Conservation (phyloP, 441 rosid genomes). For the Erodium texanum region DNA sequence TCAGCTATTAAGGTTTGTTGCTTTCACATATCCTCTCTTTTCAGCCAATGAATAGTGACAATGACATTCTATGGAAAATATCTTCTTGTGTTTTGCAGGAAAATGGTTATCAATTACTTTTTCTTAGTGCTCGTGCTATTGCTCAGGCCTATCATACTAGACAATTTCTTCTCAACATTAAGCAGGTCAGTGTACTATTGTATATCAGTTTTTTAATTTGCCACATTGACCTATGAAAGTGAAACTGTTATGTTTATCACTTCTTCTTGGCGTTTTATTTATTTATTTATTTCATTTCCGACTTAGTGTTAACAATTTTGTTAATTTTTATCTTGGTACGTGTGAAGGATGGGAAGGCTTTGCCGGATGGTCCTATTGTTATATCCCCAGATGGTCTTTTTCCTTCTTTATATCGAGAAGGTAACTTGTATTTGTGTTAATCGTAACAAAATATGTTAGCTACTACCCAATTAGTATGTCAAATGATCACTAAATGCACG, state of each 20-base stretch:
- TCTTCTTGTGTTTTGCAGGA: constrained; percentile 44
- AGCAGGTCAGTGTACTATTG: constrained; percentile 49
- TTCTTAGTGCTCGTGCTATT: constrained; percentile 97
- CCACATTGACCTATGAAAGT: constrained; percentile 5
- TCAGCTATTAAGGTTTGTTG: constrained; percentile 78
- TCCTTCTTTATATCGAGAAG: constrained; percentile 92
- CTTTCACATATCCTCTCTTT: background rate
- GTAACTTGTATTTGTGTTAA: constrained; percentile 26
- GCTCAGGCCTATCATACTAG: constrained; percentile 91
- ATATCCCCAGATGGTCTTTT: constrained; percentile 97
- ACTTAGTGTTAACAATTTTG: constrained; percentile 6
- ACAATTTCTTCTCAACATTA: constrained; percentile 71
- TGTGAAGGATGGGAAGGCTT: constrained; percentile 75
- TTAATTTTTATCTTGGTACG: constrained; percentile 4
- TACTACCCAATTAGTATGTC: no score
- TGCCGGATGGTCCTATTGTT: constrained; percentile 96
- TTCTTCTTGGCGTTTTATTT: background rate
- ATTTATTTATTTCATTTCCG: background rate
- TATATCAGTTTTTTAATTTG: constrained; percentile 5
- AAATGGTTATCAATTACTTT: constrained; percentile 90
- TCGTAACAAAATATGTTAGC: no score
- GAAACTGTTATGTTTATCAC: constrained; percentile 4
- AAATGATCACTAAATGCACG: no score
- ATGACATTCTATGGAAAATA: constrained; percentile 8
- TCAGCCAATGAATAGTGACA: constrained; percentile 7